Evolutionary conservation across 192 early-diverging fungal genomes (phyloP).

Genomic region (Endogone sp.): DNA sequence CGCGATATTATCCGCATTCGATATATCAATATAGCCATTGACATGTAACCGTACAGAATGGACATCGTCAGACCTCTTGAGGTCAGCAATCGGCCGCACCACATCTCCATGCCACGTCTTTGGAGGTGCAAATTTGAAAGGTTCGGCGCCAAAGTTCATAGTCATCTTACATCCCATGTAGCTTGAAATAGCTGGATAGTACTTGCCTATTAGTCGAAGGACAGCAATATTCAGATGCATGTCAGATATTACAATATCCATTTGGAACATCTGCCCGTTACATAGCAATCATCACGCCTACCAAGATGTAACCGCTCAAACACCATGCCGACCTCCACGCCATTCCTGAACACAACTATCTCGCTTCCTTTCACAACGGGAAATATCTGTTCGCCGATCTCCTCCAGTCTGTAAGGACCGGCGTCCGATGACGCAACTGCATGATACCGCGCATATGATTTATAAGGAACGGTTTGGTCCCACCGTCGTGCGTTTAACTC

Average conservation of each 20-base stretch:
- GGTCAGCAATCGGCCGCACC: constrained; percentile 35
- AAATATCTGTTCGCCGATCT: constrained; percentile 35
- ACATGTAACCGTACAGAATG: neutral
- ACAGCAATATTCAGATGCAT: neutral
- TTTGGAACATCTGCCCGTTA: neutral
- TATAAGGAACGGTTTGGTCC: constrained; percentile 24
- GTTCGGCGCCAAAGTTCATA: constrained; percentile 65
- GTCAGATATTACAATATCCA: neutral
- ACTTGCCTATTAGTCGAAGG: constrained; percentile 41
- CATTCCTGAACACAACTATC: constrained; percentile 67
- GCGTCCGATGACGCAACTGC: neutral
- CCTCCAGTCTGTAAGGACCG: constrained; percentile 26
- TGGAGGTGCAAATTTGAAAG: constrained; percentile 55
- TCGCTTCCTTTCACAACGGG: constrained; percentile 48
- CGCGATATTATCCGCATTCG: neutral
- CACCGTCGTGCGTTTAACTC: constrained; percentile 41
- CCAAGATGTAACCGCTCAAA: constrained; percentile 61
- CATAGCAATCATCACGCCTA: neutral
- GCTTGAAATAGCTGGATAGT: constrained; percentile 69
- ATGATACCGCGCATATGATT: neutral
- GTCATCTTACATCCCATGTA: constrained; percentile 60
- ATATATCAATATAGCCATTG: neutral
- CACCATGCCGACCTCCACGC: constrained; percentile 56
- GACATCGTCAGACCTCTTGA: constrained; percentile 16
- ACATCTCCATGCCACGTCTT: constrained; percentile 33